Conservation (phyloP, 768 basidiomycete species). For the Lanmaoa pseudosensibilis region DNA sequence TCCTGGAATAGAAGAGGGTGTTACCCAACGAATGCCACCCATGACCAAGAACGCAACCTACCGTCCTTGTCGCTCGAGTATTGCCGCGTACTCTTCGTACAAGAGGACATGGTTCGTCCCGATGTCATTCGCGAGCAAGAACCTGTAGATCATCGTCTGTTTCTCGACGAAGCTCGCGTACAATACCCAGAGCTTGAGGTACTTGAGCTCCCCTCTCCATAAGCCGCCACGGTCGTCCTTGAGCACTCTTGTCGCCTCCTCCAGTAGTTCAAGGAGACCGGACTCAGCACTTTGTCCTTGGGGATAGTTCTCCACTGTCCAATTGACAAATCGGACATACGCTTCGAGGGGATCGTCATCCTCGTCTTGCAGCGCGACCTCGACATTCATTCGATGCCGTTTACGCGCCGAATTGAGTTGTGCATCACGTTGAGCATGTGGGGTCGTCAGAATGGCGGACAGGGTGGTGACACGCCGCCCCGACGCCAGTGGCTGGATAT, state of each 20-base stretch:
- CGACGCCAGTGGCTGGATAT: slow-evolving; percentile 77
- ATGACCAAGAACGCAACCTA: slow-evolving; percentile 40
- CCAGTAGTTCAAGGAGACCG: slow-evolving; percentile 87
- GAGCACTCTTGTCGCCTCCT: slow-evolving; percentile 86
- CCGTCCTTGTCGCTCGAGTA: slow-evolving; percentile 82
- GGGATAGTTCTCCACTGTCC: slow-evolving; percentile 94
- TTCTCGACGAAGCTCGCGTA: slow-evolving; percentile 93
- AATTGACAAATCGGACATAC: slow-evolving; percentile 82
- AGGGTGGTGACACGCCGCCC: slow-evolving; percentile 80
- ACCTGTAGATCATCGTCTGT: slow-evolving; percentile 84
- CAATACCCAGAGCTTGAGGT: slow-evolving; percentile 91
- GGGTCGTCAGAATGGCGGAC: slow-evolving; percentile 71
- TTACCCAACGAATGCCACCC: slow-evolving; percentile 31
- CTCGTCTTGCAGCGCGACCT: slow-evolving; percentile 68
- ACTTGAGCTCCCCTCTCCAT: slow-evolving; percentile 80
- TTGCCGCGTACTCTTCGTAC: slow-evolving; percentile 90
- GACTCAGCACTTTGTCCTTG: slow-evolving; percentile 88
- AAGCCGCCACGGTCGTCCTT: slow-evolving; percentile 71
- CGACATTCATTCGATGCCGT: slow-evolving; percentile 68
- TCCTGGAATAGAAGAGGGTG: slow-evolving; percentile 43
- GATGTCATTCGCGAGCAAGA: slow-evolving; percentile 88
- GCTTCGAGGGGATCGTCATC: slow-evolving; percentile 85
- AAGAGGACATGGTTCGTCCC: slow-evolving; percentile 77
- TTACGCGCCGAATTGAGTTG: slow-evolving; percentile 66
- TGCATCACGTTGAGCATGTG: slow-evolving; percentile 72